Conservation (phyloP, 441 rosid species). For the Viola pubescens region DNA sequence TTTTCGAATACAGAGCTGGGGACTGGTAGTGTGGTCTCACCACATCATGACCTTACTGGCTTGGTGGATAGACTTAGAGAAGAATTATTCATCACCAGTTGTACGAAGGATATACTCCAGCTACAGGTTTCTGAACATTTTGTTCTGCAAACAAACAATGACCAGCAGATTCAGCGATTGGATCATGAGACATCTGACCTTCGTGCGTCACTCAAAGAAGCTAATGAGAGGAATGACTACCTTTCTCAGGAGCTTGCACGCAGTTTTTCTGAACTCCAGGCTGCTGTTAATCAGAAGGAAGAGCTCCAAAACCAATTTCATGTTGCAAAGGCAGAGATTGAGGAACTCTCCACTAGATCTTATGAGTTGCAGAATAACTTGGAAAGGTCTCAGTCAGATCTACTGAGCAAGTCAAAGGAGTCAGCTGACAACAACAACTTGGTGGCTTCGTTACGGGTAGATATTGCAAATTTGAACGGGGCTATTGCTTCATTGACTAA, state of each 20-base stretch:
- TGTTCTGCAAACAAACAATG: conserved; percentile 41
- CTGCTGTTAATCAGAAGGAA: conserved; percentile 39
- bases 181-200: conserved; percentile 49
- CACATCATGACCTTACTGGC: conserved; percentile 17
- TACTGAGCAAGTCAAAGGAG: conserved; percentile 37
- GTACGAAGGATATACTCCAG: conserved; percentile 50
- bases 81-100: conserved; percentile 56
- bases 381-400: conserved; percentile 46
- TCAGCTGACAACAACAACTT: conserved; percentile 39
- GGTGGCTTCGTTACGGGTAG: conserved; percentile 36
- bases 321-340: conserved; percentile 42
- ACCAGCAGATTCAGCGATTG: conserved; percentile 36
- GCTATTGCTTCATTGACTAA: conserved; percentile 40
- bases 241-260: conserved; percentile 58
- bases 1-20: conserved; percentile 28
- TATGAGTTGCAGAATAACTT: conserved; percentile 51
- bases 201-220: conserved; percentile 38
- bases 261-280: conserved; percentile 62
- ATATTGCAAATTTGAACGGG: conserved; percentile 46
- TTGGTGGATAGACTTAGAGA: conserved; percentile 54
- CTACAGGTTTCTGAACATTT: conserved; percentile 66
- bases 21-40: conserved; percentile 19
- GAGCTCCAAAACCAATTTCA: conserved; percentile 47
- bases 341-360: conserved; percentile 46
- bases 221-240: conserved; percentile 32